phyloP scores from a whole-genome alignment of 352 stramenopile genomes.

The Globisporangium takayamanum region DNA sequence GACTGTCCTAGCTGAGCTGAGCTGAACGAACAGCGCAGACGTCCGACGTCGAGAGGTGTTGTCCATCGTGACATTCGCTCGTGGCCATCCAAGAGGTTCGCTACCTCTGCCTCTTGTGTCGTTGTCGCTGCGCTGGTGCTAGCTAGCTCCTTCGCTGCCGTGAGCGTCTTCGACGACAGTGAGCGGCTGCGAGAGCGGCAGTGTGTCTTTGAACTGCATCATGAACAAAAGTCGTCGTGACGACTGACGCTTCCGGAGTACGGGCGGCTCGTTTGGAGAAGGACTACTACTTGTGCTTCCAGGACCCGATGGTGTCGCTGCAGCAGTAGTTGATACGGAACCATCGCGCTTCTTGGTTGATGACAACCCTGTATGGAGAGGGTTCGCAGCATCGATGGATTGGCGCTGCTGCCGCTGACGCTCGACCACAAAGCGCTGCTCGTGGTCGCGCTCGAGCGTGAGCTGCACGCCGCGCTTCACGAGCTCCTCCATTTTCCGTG shows the following conservation, averaged over 20 bases:
- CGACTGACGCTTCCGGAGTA: constrained; percentile 5
- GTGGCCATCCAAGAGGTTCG: background rate
- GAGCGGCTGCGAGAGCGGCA: background rate
- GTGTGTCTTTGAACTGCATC: constrained; percentile 5
- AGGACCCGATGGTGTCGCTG: background rate
- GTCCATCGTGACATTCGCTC: too few relatives aligned
- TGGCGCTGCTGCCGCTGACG: constrained; percentile 33
- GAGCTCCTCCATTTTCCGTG: constrained; percentile 47
- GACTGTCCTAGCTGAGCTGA: too few relatives aligned
- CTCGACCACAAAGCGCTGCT: constrained; percentile 41
- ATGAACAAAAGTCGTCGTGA: constrained; percentile 4
- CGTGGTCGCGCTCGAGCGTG: constrained; percentile 59
- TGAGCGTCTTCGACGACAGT: constrained; percentile 3
- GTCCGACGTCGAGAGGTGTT: too few relatives aligned
- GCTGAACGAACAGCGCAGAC: too few relatives aligned
- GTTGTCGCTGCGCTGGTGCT: too few relatives aligned
- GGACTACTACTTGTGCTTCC: background rate
- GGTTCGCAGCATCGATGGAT: constrained; percentile 13
- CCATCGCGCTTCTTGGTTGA: constrained; percentile 20
- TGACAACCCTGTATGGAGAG: background rate
- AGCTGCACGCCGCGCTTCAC: constrained; percentile 54
- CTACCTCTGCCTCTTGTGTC: background rate
- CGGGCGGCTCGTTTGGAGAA: background rate
- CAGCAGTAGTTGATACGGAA: background rate
- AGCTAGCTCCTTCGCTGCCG: background rate